Percentiles rank a stretch among this genome's conserved stretches.
Conservation (phyloP, 768 basidiomycete species). For the Pleurotus ostreatus region DNA sequence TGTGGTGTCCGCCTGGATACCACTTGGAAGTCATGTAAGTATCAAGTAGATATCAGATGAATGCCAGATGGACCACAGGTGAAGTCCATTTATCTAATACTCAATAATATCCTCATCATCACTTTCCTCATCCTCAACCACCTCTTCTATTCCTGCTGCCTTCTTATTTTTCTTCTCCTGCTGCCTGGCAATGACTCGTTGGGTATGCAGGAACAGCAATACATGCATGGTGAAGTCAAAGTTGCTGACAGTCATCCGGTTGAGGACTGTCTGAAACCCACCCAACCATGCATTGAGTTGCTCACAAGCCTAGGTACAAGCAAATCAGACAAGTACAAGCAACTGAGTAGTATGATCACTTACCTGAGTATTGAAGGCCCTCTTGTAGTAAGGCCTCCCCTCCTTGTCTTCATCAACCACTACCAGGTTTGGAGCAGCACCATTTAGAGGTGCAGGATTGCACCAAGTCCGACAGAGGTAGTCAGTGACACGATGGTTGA, state of each 20-base stretch:
- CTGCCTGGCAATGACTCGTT: not conserved
- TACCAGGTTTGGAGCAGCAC: conserved; percentile 25
- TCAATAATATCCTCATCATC: conserved; percentile 2
- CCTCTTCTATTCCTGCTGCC: not conserved
- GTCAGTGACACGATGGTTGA: conserved; percentile 22
- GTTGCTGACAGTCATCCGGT: conserved; percentile 20
- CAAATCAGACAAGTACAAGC: conserved; percentile 11
- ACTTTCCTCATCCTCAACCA: not conserved
- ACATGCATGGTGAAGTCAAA: conserved; percentile 12
- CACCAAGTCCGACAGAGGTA: conserved; percentile 24
- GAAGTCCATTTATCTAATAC: not conserved
- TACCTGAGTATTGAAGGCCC: conserved; percentile 24
- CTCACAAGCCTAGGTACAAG: conserved; percentile 19
- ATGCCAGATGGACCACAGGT: not conserved
- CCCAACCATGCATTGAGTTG: conserved; percentile 29
- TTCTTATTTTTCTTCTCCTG: not conserved
- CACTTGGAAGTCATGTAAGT: too few relatives aligned
- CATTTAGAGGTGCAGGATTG: conserved; percentile 26
- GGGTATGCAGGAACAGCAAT: conserved; percentile 5
- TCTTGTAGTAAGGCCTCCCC: conserved; percentile 16
- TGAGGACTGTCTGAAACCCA: conserved; percentile 25
- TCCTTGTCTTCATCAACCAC: conserved; percentile 15
- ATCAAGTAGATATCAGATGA: not conserved
- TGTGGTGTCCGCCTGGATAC: too few relatives aligned
- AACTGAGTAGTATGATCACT: conserved; percentile 10